Base-by-base conservation (phyloP, 2,329 filamentous ascomycete genomes). In the Drechslerella dactyloides region DNA sequence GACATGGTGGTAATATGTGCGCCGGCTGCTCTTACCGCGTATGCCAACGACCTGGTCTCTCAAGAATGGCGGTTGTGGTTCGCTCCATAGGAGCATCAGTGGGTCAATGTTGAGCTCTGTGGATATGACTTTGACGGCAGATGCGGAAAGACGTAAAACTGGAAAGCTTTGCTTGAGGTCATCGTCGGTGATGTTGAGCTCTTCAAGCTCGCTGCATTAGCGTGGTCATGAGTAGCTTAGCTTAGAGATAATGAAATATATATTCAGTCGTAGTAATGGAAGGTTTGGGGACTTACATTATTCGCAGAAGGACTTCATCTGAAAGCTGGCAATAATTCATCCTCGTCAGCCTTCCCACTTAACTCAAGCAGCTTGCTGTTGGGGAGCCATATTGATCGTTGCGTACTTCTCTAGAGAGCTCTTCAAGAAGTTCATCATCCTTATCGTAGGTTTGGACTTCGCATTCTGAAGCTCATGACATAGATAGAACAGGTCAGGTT, bases 101-200 rank as follows among this genome's bases (percentile, higher is more conserved):
- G 56, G 56, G 23, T 59, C 56, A 2, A 59, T 2, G 42, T 59
- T 59, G 2, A 59, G 30, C 27, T 59, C 44, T n/a, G 56, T 51
- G 10, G 23, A 30, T 5, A 59, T 15, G 42, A 35, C 10, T 19
- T 59, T 50, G 11, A 58, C 30, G 7, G 54, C 54, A 23, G 2
- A 11, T 27, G 2, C 17, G 17, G 54, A 58, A 27, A 58, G 54
- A 27, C 21, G 3, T 24, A 58, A 46, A 6, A n/a, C 17, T 6
- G 54, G 54, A 10, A 23, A 40, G 4, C 40, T 23, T 6, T 5
- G 19, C 5, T 23, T 11, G n/a, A 11, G 21, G 17, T 23, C 48
- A 13, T 52, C 48, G 7, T 2, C 5, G 2, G 15, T 11, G 33
- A 13, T 37, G 33, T 37, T 23, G n/a, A 27, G 40, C 54, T 58